Base-by-base conservation (phyloP, 2,329 filamentous ascomycete genomes). In the Phaeosphaeriaceae sp. region DNA sequence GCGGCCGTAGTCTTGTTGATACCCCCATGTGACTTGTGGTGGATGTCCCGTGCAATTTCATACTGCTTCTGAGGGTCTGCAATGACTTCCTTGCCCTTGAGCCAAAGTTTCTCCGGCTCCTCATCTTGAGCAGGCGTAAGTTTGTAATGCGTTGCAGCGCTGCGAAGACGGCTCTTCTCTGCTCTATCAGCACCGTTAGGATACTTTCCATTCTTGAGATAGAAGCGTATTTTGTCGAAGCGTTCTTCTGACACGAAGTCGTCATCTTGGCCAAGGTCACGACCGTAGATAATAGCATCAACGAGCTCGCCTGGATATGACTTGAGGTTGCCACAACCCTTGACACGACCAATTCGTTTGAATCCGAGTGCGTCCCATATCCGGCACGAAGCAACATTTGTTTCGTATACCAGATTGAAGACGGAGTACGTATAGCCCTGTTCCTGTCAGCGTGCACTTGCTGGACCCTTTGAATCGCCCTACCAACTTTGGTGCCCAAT, bases 171-270 rank as follows among this genome's bases (percentile, higher is more conserved):
- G 76, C 88, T 93, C 83, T 97, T 97, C 76, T 97, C 94, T 48
- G 92, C 92, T 50, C 93, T 86, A 79, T 97, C 92, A 69, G 93
- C 92, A 55, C 92, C 93, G 65, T 88, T 87, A 51, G 94, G 94
- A 74, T 99, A 97, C 74, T 92, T 91, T 68, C 88, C 88, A 73
- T 92, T 91, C 76, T 96, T 95, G 69, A 97, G 86, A 76, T 97
- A 97, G 80, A 90, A 97, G 68, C 92, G 89, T 72, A 97, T 97
- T 81, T 97, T 97, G 80, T 97, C 93, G 80, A 97, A 97, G 63
- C 94, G 90, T 78, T 97, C 92, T 79, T 97, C 92, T 74, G 88
- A 92, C 65, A 93, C 88, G 71, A 90, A 87, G 72, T 94, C 90
- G 70, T 94, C 90, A 64, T 90, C 87, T 30, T 76, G 75, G 45